Evolutionary conservation across 2,329 filamentous ascomycete genomes (phyloP).

Genomic region (Ophiostoma novo-ulmi): DNA sequence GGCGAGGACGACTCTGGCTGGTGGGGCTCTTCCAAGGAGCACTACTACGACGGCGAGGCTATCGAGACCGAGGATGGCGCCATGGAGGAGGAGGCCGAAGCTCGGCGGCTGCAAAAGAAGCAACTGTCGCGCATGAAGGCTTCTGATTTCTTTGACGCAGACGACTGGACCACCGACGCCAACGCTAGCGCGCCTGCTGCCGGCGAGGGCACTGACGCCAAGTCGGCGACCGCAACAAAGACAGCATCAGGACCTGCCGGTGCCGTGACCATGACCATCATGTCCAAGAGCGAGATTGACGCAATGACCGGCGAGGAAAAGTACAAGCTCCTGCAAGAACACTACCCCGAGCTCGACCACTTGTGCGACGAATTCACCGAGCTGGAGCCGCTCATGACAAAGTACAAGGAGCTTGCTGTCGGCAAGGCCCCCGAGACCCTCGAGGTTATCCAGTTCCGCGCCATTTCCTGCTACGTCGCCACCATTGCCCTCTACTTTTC

Average conservation of each 20-base stretch:
- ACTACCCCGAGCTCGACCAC: conserved; percentile 90
- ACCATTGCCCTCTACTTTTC: conserved; percentile 91
- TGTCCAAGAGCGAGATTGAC: conserved; percentile 73
- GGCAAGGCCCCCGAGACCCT: conserved; percentile 48
- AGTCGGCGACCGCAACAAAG: neutral
- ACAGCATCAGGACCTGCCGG: conserved; percentile 36
- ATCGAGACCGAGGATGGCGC: conserved; percentile 63
- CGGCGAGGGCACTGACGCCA: conserved; percentile 31
- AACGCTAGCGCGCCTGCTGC: conserved; percentile 36
- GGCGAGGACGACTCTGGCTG: conserved; percentile 59
- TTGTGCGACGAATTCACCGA: conserved; percentile 72
- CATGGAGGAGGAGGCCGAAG: conserved; percentile 86
- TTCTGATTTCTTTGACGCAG: conserved; percentile 89
- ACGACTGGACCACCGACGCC: conserved; percentile 64
- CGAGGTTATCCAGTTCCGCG: conserved; percentile 68
- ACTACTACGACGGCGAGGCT: conserved; percentile 87
- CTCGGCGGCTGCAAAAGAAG: conserved; percentile 82
- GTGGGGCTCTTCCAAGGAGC: conserved; percentile 83
- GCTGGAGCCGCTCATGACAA: conserved; percentile 61
- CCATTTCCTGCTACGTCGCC: conserved; percentile 79
- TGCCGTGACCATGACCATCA: conserved; percentile 79
- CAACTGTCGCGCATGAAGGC: conserved; percentile 84
- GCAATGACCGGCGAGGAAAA: conserved; percentile 72
- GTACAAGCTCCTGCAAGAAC: conserved; percentile 65
- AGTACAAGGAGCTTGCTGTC: conserved; percentile 55